phyloP scores from a whole-genome alignment of 495 filamentous ascomycete species.

The Podospora comata region DNA sequence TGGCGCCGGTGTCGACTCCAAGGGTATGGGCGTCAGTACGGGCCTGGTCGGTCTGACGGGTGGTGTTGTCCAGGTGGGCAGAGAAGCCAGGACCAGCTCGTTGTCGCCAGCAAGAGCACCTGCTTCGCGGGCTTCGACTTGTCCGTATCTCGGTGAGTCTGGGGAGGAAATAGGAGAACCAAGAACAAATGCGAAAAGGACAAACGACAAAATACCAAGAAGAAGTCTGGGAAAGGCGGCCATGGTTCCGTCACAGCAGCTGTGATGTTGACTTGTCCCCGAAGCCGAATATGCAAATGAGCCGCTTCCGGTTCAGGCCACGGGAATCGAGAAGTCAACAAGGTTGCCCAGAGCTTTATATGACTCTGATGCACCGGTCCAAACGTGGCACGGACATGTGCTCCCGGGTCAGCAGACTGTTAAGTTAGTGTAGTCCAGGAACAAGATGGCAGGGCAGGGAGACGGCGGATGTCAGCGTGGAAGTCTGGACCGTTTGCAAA shows the following conservation, averaged over 20 bases:
- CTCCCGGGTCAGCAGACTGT: conserved; percentile 19
- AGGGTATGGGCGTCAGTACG: neutral
- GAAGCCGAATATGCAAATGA: conserved; percentile 24
- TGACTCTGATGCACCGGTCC: conserved; percentile 12
- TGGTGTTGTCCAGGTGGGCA: conserved; percentile 7
- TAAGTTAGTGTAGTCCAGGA: neutral
- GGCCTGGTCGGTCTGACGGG: neutral
- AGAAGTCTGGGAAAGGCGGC: neutral
- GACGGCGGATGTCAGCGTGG: conserved; percentile 17
- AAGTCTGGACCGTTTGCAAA: conserved; percentile 12
- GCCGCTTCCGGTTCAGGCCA: conserved; percentile 23
- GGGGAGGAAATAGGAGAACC: neutral
- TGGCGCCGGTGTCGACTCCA: neutral
- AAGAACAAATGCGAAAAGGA: neutral
- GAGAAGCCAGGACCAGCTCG: neutral
- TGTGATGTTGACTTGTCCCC: conserved; percentile 11
- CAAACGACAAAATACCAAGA: neutral
- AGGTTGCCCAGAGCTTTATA: conserved; percentile 22
- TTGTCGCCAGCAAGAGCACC: neutral
- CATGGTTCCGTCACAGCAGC: conserved; percentile 19
- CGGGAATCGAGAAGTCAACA: conserved; percentile 13
- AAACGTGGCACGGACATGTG: conserved; percentile 18
- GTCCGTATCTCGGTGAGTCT: neutral
- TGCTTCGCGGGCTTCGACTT: neutral
- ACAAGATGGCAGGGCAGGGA: conserved; percentile 1